A percentile compares a stretch with the other conserved stretches of the same genome.
Conservation (phyloP, 164 flowering plant species). For the Berberis thunbergii region DNA sequence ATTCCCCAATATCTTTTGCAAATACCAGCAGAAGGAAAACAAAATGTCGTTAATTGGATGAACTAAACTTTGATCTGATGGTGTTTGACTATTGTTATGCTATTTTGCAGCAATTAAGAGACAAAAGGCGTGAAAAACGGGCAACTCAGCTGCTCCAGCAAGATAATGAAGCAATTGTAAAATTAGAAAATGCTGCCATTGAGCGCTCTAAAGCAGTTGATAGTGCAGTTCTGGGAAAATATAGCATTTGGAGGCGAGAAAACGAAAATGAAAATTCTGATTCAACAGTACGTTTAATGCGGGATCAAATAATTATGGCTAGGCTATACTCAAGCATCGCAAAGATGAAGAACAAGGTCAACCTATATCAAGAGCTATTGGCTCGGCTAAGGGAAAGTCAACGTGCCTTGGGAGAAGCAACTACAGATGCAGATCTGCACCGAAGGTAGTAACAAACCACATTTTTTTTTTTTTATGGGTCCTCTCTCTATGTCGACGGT, state of each 20-base stretch:
- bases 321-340: conserved; percentile 84
- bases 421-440: conserved; percentile 69
- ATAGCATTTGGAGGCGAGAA: conserved; percentile 91
- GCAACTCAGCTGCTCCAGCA: conserved; percentile 59
- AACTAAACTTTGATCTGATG: background rate
- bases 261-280: conserved; percentile 88
- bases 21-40: too few species aligned
- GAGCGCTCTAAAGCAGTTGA: conserved; percentile 93
- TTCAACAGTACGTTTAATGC: conserved; percentile 77
- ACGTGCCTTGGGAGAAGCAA: conserved; percentile 75
- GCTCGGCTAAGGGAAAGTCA: conserved; percentile 81
- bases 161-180: conserved; percentile 64
- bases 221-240: conserved; percentile 87
- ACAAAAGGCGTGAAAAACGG: conserved; percentile 73
- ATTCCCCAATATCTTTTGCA: too few species aligned
- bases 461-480: conserved; percentile 2
- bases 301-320: conserved; percentile 97
- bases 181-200: conserved; percentile 93
- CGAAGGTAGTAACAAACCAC: conserved; percentile 38
- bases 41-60: background rate
- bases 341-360: conserved; percentile 61
- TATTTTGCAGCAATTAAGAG: conserved; percentile 60
- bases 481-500: background rate
- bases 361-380: conserved; percentile 53
- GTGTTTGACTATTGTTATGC: background rate